phyloP scores from a whole-genome alignment of 2,329 filamentous ascomycete species.

The Talaromyces amestolkiae region DNA sequence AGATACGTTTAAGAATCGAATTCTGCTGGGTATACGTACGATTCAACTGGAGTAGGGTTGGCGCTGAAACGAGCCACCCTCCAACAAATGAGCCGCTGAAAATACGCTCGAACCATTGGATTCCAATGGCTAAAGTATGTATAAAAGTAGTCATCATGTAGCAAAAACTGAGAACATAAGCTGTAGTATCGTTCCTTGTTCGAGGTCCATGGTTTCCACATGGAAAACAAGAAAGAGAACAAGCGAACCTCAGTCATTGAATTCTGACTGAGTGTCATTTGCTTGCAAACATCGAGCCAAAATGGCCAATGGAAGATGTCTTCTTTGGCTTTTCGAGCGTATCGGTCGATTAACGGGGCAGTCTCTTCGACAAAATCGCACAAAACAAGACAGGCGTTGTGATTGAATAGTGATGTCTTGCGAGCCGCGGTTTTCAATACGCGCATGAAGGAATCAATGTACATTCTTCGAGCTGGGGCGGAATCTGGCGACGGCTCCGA shows the following conservation, averaged over 20 bases:
- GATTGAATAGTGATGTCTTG: constrained; percentile 75
- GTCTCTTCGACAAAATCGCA: constrained; percentile 88
- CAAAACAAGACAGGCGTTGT: constrained; percentile 80
- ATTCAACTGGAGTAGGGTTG: constrained; percentile 61
- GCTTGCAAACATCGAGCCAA: constrained; percentile 76
- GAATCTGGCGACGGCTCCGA: constrained; percentile 58
- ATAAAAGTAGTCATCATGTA: constrained; percentile 72
- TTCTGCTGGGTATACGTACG: constrained; percentile 53
- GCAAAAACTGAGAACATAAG: constrained; percentile 71
- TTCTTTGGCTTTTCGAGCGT: constrained; percentile 49
- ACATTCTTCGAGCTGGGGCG: constrained; percentile 62
- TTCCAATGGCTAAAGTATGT: constrained; percentile 91
- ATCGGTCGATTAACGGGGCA: constrained; percentile 64
- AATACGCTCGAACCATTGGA: constrained; percentile 91
- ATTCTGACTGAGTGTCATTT: constrained; percentile 79
- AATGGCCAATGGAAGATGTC: constrained; percentile 64
- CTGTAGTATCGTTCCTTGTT: constrained; percentile 66
- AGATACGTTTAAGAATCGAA: neutral
- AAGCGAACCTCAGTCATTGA: constrained; percentile 86
- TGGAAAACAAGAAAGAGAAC: constrained; percentile 74
- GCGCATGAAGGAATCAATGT: constrained; percentile 70
- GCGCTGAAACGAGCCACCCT: constrained; percentile 75
- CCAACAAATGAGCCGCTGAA: constrained; percentile 88
- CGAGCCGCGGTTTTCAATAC: constrained; percentile 72
- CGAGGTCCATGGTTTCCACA: constrained; percentile 71